These are phyloP conservation scores for Groenewaldozyma auringiensis DNA, from an alignment of 1,139 yeast species.

Conservation along the genomic window DNA sequence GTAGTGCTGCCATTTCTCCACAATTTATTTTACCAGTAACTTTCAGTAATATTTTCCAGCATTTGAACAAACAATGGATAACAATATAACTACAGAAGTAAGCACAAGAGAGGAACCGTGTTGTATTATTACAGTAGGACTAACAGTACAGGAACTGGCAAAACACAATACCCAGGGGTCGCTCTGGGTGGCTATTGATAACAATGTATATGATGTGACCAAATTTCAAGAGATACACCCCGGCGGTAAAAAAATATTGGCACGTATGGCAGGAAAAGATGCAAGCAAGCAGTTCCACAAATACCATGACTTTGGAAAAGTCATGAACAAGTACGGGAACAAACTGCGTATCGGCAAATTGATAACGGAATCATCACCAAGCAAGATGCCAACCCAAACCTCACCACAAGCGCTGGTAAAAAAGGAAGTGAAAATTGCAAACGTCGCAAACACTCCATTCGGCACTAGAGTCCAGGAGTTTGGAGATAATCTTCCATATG, in stretches of 20 bases:
- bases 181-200: slow-evolving; percentile 82
- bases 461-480: slow-evolving; percentile 20
- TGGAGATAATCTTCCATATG: slow-evolving; percentile 38
- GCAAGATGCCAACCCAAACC: slow-evolving; percentile 14
- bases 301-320: slow-evolving; percentile 37
- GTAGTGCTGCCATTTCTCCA: no score
- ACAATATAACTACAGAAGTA: slow-evolving; percentile 1
- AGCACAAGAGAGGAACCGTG: no score
- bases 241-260: slow-evolving; percentile 73
- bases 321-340: slow-evolving; percentile 34
- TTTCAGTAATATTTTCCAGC: no score
- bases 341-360: slow-evolving; percentile 34
- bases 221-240: slow-evolving; percentile 87
- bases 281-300: slow-evolving; percentile 70
- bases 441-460: background rate
- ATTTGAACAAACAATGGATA: no score
- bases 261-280: slow-evolving; percentile 81
- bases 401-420: slow-evolving; percentile 13
- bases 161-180: slow-evolving; percentile 72
- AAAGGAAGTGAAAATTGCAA: background rate
- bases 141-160: slow-evolving; percentile 50
- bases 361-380: slow-evolving; percentile 17
- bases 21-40: no score
- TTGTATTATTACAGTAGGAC: no score
- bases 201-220: slow-evolving; percentile 73